These are phyloP conservation scores for Fusarium torulosum DNA, from an alignment of 2,329 filamentous ascomycete species.

Conservation along the genomic window DNA sequence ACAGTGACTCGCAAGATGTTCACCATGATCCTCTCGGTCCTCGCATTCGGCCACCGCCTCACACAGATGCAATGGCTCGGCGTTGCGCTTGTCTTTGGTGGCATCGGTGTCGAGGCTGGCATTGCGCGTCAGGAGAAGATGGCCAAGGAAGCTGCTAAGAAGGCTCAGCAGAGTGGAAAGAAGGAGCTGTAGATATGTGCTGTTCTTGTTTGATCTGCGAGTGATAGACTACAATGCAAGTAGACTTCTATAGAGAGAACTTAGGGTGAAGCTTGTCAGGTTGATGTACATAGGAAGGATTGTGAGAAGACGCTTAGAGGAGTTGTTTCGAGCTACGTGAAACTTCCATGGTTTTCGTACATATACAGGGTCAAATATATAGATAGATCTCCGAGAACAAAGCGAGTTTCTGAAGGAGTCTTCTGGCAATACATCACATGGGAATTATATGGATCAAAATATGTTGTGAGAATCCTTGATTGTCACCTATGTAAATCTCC, in stretches of 20 bases:
- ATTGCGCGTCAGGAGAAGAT: conserved; percentile 87
- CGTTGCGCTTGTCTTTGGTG: conserved; percentile 92
- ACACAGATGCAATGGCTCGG: conserved; percentile 93
- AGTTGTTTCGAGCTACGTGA: neutral
- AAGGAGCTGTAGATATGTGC: conserved; percentile 48
- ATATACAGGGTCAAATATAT: neutral
- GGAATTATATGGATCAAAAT: neutral
- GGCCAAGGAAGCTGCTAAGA: conserved; percentile 77
- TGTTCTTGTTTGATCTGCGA: neutral
- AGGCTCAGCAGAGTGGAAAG: conserved; percentile 48
- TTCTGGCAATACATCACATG: neutral
- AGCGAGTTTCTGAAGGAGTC: neutral
- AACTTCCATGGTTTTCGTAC: neutral
- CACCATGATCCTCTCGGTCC: conserved; percentile 96
- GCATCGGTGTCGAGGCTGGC: conserved; percentile 89
- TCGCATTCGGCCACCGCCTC: conserved; percentile 92
- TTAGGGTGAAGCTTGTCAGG: neutral
- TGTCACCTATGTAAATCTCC: conserved; percentile 30
- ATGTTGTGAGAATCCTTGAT: conserved; percentile 23
- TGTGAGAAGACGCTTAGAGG: neutral
- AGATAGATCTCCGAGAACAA: neutral
- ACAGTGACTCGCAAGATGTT: conserved; percentile 99
- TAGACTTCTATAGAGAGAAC: conserved; percentile 2
- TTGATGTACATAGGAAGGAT: neutral
- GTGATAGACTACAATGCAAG: neutral